Base-by-base conservation (phyloP, 2,329 filamentous ascomycete genomes). In the Microsporum audouinii region DNA sequence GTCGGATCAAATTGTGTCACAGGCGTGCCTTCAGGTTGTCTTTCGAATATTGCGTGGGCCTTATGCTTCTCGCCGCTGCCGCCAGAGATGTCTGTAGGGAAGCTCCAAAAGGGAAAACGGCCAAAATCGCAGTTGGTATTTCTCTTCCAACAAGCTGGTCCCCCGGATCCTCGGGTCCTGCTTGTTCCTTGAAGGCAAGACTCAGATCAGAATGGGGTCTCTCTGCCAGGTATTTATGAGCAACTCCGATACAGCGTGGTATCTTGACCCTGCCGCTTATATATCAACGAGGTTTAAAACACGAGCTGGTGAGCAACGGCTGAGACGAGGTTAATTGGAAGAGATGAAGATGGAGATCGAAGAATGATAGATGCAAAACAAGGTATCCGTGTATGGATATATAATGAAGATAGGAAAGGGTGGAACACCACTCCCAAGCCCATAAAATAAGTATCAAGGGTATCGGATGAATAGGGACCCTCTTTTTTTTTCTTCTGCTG, bases 381-480 rank as follows among this genome's bases (percentile, higher is more conserved):
- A 57, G 55, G 34, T 57, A 41, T 57, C 27, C 17, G 17, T 43
- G 34, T 43, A 39, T 39, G 31, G 38, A 41, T 57, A 57, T 41
- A 39, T 43, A 57, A n/a, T 31, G 36, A 43, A 27, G 10, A 29
- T 14, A 14, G 53, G 36, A 39, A 43, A 39, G 55, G 12, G 36
- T 39, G 38, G 55, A 39, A 57, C 38, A 57, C 38, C 12, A 41
- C 36, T 27, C 8, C 38, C 27, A 41, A 39, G 17, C 27, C 17
- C 12, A 17, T n/a, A 39, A 57, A 43, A 57, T 43, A 57, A 41
- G 34, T 29, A 34, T 57, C 55, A 39, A 57, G 55, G 55, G 55
- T 57, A 57, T 57, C 55, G 55, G 55, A 43, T 57, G 34, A 57
- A 57, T 57, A 57, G 38, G 55, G 55, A 57, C 55, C 55, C 55